phyloP scores from a whole-genome alignment of 768 basidiomycete genomes.

The Trametes coccinea region DNA sequence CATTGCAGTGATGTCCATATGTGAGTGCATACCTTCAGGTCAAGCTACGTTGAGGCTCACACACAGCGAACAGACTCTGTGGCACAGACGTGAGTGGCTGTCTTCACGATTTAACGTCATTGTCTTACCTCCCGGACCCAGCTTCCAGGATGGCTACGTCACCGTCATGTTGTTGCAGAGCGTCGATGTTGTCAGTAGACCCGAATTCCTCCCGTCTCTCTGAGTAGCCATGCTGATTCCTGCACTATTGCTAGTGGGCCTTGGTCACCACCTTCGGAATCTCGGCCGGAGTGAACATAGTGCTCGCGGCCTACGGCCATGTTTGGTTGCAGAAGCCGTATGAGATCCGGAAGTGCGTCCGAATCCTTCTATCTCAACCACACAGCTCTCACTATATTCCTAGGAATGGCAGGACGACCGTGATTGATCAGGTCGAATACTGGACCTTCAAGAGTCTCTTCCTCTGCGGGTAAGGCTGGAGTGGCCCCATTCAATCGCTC shows the following conservation, averaged over 20 bases:
- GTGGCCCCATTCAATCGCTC: too few species aligned
- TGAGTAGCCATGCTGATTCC: too few species aligned
- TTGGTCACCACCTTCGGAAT: neutral
- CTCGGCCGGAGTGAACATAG: neutral
- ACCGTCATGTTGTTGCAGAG: neutral
- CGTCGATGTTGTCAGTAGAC: neutral
- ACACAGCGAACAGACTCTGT: too few species aligned
- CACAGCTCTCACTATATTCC: neutral
- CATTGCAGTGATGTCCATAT: too few species aligned
- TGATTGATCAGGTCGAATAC: slow-evolving; percentile 1
- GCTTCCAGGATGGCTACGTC: neutral
- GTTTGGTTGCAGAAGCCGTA: slow-evolving; percentile 11
- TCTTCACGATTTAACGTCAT: too few species aligned
- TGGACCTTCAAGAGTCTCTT: slow-evolving; percentile 17
- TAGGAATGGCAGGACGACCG: neutral
- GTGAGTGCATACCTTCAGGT: too few species aligned
- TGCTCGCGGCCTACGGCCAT: neutral
- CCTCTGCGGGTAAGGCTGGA: slow-evolving; percentile 3
- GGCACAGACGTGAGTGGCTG: too few species aligned
- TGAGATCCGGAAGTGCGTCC: neutral
- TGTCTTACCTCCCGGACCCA: neutral
- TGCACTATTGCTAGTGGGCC: slow-evolving; percentile 3
- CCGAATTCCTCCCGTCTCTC: too few species aligned
- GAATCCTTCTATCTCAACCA: too few species aligned
- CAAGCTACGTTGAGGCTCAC: too few species aligned